phyloP scores from a whole-genome alignment of 2,329 filamentous ascomycete genomes.

The Ophiostoma fasciatum region DNA sequence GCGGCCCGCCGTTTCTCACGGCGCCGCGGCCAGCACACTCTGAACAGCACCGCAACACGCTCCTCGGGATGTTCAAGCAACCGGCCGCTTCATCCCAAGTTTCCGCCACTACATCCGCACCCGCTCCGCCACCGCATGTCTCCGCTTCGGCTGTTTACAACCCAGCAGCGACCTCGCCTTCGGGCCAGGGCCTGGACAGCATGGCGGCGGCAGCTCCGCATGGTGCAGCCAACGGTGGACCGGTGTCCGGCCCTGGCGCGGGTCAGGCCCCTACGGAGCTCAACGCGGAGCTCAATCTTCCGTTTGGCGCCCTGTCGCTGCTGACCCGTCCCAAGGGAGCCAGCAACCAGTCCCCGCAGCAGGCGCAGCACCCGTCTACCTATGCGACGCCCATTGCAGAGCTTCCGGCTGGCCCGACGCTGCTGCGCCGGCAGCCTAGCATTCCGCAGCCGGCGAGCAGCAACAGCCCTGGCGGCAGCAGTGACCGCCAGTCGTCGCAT shows the following conservation, averaged over 20 bases:
- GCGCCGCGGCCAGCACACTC: background rate
- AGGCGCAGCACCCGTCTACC: conserved; percentile 1
- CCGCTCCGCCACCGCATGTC: background rate
- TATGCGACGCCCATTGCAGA: conserved; percentile 2
- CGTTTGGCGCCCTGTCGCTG: conserved; percentile 25
- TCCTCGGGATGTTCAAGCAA: conserved; percentile 27
- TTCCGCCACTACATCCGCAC: too few relatives aligned
- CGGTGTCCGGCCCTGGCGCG: too few relatives aligned
- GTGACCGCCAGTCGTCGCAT: too few relatives aligned
- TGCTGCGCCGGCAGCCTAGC: background rate
- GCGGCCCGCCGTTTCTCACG: too few relatives aligned
- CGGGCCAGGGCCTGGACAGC: conserved; percentile 4
- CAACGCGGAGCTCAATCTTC: conserved; percentile 23
- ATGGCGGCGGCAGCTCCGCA: conserved; percentile 15
- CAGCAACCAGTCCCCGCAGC: too few relatives aligned
- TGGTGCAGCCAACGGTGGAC: conserved; percentile 18
- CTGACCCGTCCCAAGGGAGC: conserved; percentile 21
- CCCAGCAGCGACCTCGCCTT: too few relatives aligned
- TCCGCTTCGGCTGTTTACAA: too few relatives aligned
- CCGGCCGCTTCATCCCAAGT: too few relatives aligned
- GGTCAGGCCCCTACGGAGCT: too few relatives aligned
- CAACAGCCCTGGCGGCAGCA: background rate
- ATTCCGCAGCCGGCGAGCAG: background rate
- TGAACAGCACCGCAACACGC: conserved; percentile 6
- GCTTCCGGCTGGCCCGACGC: conserved; percentile 2